A percentile compares a stretch with the other conserved stretches of the same genome.
Conservation (phyloP, 768 basidiomycete species). For the Serendipita vermifera region DNA sequence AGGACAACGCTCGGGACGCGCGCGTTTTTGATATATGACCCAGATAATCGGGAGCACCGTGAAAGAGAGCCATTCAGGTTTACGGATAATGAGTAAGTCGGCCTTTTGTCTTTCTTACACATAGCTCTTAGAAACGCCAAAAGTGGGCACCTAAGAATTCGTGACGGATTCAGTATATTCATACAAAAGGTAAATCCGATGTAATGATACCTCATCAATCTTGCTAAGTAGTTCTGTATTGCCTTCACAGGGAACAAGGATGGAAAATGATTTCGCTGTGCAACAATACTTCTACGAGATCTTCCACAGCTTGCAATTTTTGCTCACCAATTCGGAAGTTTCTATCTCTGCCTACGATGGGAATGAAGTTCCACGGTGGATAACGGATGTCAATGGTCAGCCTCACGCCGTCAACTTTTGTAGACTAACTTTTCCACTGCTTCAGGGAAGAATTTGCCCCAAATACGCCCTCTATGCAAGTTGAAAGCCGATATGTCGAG, state of each 20-base stretch:
- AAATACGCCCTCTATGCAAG: background rate
- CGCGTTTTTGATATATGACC: background rate
- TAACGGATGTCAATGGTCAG: background rate
- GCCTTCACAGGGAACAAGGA: background rate
- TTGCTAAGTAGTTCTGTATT: background rate
- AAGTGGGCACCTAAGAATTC: background rate
- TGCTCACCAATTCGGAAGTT: background rate
- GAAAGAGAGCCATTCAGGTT: background rate
- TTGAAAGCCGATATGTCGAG: constrained; percentile 4
- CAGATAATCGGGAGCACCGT: background rate
- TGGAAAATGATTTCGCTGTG: background rate
- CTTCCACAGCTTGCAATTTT: background rate
- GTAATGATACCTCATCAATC: background rate
- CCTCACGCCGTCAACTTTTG: background rate
- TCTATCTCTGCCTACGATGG: background rate
- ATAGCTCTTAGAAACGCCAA: background rate
- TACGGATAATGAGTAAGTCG: background rate
- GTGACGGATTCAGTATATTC: background rate
- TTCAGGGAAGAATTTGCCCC: background rate
- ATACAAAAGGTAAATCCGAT: background rate
- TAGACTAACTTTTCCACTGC: background rate
- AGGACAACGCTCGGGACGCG: background rate
- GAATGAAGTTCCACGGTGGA: background rate
- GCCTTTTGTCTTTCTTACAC: background rate
- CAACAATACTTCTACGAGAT: background rate